Evolutionary conservation across 805 yeast species (phyloP).

Genomic region (Saturnispora bothae): DNA sequence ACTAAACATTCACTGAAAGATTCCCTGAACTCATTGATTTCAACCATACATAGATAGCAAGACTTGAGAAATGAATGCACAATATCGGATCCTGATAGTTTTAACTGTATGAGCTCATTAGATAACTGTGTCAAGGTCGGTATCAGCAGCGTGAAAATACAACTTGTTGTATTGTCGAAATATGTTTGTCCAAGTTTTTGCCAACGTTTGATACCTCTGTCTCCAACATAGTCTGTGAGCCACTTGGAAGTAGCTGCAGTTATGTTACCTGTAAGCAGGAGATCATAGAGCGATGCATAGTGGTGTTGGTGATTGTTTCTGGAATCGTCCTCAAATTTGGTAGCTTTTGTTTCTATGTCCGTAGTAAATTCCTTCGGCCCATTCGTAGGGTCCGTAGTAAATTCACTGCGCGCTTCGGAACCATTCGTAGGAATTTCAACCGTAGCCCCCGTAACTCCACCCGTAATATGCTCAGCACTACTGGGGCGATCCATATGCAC

Average conservation of each 20-base stretch:
- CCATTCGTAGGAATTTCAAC: too few relatives aligned
- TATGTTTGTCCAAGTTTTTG: constrained; percentile 36
- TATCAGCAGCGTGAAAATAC: constrained; percentile 37
- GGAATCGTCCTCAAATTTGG: too few relatives aligned
- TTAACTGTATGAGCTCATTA: constrained; percentile 33
- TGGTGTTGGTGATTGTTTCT: too few relatives aligned
- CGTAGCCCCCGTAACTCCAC: too few relatives aligned
- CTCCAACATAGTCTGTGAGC: constrained; percentile 58
- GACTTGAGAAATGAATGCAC: constrained; percentile 22
- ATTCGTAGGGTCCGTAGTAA: too few relatives aligned
- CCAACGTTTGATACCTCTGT: constrained; percentile 52
- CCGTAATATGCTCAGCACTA: too few relatives aligned
- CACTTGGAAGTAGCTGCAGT: constrained; percentile 42
- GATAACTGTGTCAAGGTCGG: constrained; percentile 49
- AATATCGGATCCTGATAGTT: constrained; percentile 14
- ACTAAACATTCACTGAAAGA: constrained; percentile 34
- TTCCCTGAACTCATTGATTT: constrained; percentile 36
- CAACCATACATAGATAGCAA: constrained; percentile 31
- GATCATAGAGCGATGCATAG: too few relatives aligned
- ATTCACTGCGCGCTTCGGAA: too few relatives aligned
- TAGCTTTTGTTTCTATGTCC: too few relatives aligned
- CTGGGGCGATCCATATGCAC: too few relatives aligned
- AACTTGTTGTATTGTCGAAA: constrained; percentile 40
- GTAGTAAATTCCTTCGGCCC: too few relatives aligned
- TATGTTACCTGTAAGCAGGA: constrained; percentile 45